Base-by-base conservation (phyloP, 2,329 filamentous ascomycete genomes). In the Paraphoma sp. region DNA sequence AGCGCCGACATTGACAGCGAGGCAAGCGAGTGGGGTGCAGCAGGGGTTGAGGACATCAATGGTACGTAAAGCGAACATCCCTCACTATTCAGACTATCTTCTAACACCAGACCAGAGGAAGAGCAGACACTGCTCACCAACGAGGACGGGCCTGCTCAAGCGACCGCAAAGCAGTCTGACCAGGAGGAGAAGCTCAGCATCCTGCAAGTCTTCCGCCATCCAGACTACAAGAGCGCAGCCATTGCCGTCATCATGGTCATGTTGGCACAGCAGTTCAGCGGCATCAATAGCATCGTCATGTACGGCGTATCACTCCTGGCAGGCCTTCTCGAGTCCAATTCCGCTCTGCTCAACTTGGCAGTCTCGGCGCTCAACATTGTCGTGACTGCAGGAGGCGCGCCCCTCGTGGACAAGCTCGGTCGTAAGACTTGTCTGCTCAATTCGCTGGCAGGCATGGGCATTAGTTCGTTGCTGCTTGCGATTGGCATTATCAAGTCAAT, bases 231-330 rank as follows among this genome's bases (percentile, higher is more conserved):
- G 51, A 83, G 95, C 57, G 92, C 93, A 4, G 91, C 96, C 3
- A 85, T 96, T 11, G 93, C 92, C 1, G 89, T 96, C 65, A 95
- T 97, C 87, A 87, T 92, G 64, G 88, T 96, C 71, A 97, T 98
- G 93, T 84, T 93, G 56, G 89, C 91, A 0, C 95, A 98, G 75
- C 95, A 99, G 75, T 83, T 97, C 38, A 94, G 91, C 56, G 94
- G 80, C 45, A 94, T 98, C 80, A 98, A 99, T 84, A 94, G 90
- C 56, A 94, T 98, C 71, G 90, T 98, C 78, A 97, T 99, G 93
- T 99, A 99, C 78, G 96, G 93, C 2, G 95, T 98, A 6, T 93
- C 91, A 0, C 87, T 99, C 1, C 85, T 99, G 12, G 87, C 90
- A 31, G 87, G 88, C 60, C 84, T 98, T 1, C 85, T 99, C 0